These are phyloP conservation scores for Neospermospora avenae DNA, from an alignment of 2,329 filamentous ascomycete species.

Conservation along the genomic window DNA sequence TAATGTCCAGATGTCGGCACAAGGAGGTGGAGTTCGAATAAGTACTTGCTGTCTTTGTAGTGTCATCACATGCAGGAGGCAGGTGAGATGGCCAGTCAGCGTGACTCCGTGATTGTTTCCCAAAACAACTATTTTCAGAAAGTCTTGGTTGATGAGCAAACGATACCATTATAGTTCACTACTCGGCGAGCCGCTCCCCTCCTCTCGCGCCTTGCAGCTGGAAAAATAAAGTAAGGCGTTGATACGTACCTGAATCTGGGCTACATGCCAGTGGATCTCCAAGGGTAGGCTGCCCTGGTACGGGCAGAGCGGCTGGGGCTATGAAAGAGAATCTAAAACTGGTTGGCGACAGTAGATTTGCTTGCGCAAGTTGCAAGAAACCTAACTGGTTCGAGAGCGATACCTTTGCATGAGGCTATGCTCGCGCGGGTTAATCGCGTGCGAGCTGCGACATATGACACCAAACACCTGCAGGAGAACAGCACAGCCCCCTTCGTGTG, in stretches of 20 bases:
- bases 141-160: neutral
- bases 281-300: no score
- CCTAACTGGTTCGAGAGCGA: neutral
- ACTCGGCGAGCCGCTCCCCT: no score
- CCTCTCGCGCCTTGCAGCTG: no score
- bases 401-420: neutral
- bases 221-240: no score
- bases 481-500: neutral
- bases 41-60: neutral
- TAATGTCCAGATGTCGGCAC: neutral
- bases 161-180: neutral
- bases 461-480: neutral
- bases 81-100: conserved; percentile 2
- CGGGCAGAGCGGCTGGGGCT: no score
- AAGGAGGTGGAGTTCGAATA: neutral
- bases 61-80: neutral
- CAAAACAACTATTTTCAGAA: neutral
- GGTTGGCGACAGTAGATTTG: neutral
- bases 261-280: no score
- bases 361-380: neutral
- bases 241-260: no score
- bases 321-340: neutral
- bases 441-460: neutral
- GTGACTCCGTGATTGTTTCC: neutral
- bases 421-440: neutral